Evolutionary conservation across 2,329 filamentous ascomycete genomes (phyloP).

Genomic region (Exserohilum turcica): DNA sequence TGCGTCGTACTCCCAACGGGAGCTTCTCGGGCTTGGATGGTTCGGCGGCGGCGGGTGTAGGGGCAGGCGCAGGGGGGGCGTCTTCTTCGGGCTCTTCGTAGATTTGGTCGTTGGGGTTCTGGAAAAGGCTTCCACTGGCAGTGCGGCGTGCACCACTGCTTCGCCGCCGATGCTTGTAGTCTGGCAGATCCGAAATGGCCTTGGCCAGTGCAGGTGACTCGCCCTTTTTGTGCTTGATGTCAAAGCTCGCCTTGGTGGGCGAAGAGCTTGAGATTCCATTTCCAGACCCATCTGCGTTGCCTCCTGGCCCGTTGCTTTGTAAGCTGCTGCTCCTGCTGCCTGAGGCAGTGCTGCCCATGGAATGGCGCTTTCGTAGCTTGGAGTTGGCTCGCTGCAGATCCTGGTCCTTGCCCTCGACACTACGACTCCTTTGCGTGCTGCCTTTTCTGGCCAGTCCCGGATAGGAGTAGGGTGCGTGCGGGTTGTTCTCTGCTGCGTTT

Average conservation of each 20-base stretch:
- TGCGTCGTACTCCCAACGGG: constrained; percentile 62
- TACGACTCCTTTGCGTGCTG: constrained; percentile 66
- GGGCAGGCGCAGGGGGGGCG: constrained; percentile 28
- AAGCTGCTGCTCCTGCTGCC: constrained; percentile 47
- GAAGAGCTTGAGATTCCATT: neutral
- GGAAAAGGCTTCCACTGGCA: constrained; percentile 71
- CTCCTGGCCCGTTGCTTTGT: constrained; percentile 44
- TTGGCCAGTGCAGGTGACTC: constrained; percentile 47
- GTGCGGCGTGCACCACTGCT: constrained; percentile 72
- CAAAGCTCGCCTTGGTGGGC: constrained; percentile 15
- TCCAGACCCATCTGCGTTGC: constrained; percentile 32
- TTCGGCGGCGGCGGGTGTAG: constrained; percentile 35
- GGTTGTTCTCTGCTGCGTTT: constrained; percentile 65
- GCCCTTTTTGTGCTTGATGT: constrained; percentile 18
- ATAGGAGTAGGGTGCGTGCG: constrained; percentile 59
- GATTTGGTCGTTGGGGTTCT: constrained; percentile 75
- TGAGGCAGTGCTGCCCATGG: constrained; percentile 40
- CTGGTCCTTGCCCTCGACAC: constrained; percentile 38
- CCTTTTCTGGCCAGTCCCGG: constrained; percentile 67
- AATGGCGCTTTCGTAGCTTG: constrained; percentile 44
- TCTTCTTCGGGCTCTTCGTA: constrained; percentile 81
- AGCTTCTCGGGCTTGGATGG: constrained; percentile 49
- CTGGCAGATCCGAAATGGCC: constrained; percentile 31
- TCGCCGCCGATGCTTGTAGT: constrained; percentile 53
- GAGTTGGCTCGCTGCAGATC: constrained; percentile 43